Conservation (phyloP, 208 protist species). For the Trypanosoma lewisi region DNA sequence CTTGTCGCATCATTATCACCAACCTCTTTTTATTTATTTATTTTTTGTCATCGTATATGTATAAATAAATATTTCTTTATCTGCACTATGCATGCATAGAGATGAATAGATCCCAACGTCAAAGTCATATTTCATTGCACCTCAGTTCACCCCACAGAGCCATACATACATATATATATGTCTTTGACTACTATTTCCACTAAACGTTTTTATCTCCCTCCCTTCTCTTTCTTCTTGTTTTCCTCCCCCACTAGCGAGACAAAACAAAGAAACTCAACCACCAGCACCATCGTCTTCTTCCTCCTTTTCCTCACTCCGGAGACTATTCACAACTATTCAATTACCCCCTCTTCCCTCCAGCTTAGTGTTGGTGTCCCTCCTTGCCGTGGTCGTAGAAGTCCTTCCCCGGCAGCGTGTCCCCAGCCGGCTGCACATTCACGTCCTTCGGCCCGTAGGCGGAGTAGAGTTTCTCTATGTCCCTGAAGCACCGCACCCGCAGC, state of each 20-base stretch:
- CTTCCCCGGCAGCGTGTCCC: constrained; percentile 75
- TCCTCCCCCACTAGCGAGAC: background rate
- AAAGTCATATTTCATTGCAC: too few relatives aligned
- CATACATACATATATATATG: constrained; percentile 5
- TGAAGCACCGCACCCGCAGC: constrained; percentile 71
- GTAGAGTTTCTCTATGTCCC: constrained; percentile 84
- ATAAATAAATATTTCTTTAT: background rate
- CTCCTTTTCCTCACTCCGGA: background rate
- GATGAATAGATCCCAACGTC: too few relatives aligned
- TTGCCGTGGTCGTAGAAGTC: constrained; percentile 52
- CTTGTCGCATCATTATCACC: too few relatives aligned
- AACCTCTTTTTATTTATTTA: too few relatives aligned
- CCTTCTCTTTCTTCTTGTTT: constrained; percentile 1
- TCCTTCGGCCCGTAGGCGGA: constrained; percentile 86
- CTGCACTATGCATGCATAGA: background rate
- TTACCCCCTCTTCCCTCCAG: background rate
- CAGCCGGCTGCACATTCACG: constrained; percentile 67
- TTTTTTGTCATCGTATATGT: background rate
- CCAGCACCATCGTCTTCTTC: background rate
- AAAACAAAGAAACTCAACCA: constrained; percentile 12
- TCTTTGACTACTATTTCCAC: background rate
- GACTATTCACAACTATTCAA: background rate
- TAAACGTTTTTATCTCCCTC: background rate
- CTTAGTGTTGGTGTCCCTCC: constrained; percentile 27
- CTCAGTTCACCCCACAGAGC: too few relatives aligned